phyloP scores from a whole-genome alignment of 495 filamentous ascomycete species.

The Hypoxylon lenormandii region DNA sequence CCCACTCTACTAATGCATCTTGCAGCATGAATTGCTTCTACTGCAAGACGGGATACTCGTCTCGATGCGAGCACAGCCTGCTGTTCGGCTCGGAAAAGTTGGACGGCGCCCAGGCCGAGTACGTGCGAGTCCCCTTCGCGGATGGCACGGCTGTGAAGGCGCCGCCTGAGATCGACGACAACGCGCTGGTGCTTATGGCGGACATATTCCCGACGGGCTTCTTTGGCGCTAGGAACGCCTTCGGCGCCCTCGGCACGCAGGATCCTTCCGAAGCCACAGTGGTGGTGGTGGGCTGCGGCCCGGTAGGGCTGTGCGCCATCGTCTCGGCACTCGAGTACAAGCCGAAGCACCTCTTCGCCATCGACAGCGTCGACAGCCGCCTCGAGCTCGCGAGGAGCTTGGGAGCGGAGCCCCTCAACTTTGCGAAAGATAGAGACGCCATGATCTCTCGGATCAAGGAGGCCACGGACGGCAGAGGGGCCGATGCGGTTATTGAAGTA shows the following conservation, averaged over 20 bases:
- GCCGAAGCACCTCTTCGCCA: slow-evolving; percentile 84
- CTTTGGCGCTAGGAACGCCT: slow-evolving; percentile 87
- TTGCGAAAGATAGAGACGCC: slow-evolving; percentile 73
- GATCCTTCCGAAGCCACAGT: slow-evolving; percentile 77
- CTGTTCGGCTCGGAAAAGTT: slow-evolving; percentile 80
- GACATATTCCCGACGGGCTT: slow-evolving; percentile 90
- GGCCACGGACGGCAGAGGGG: slow-evolving; percentile 83
- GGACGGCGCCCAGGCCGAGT: slow-evolving; percentile 92
- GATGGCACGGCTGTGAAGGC: slow-evolving; percentile 84
- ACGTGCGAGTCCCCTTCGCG: slow-evolving; percentile 85
- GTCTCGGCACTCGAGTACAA: slow-evolving; percentile 83
- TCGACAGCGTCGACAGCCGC: slow-evolving; percentile 83
- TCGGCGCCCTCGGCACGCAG: slow-evolving; percentile 71
- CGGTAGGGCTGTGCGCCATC: slow-evolving; percentile 87
- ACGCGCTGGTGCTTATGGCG: slow-evolving; percentile 87
- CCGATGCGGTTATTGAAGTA: slow-evolving; percentile 91
- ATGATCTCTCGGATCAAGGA: slow-evolving; percentile 78
- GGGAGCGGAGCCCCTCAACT: slow-evolving; percentile 89
- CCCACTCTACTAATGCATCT: slow-evolving; percentile 21
- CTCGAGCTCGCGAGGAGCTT: slow-evolving; percentile 80
- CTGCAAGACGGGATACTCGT: slow-evolving; percentile 83
- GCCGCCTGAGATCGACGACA: slow-evolving; percentile 78
- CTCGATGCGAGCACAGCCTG: slow-evolving; percentile 78
- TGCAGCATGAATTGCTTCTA: slow-evolving; percentile 87
- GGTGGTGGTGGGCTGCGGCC: slow-evolving; percentile 88